A percentile compares a stretch with the other conserved stretches of the same genome.
phyloP scores from a whole-genome alignment of 768 basidiomycete genomes.

The Phanerochaete carnosa region DNA sequence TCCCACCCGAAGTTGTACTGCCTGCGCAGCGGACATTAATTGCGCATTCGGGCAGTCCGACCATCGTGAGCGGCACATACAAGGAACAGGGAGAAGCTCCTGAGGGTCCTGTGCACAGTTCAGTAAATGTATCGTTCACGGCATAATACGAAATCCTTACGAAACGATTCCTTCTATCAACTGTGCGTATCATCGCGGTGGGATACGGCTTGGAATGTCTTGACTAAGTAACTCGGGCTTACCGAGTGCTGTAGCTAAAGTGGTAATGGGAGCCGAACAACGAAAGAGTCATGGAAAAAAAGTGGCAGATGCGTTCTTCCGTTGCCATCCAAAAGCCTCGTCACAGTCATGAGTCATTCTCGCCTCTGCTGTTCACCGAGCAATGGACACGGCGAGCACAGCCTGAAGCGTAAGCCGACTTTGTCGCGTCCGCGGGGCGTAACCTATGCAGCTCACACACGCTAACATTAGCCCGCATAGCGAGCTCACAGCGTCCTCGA shows the following conservation, averaged over 20 bases:
- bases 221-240: background rate
- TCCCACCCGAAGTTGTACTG: background rate
- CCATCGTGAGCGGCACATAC: background rate
- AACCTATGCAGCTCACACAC: background rate
- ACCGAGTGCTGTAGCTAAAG: background rate
- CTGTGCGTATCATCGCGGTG: background rate
- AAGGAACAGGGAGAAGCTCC: background rate
- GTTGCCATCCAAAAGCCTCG: too few species aligned
- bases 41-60: background rate
- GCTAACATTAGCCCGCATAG: background rate
- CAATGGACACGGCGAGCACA: background rate
- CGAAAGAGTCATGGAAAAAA: too few species aligned
- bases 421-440: background rate
- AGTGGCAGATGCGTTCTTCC: too few species aligned
- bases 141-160: conserved; percentile 3
- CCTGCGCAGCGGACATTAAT: background rate
- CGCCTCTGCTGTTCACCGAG: background rate
- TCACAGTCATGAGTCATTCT: background rate
- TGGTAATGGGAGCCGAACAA: background rate
- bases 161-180: background rate
- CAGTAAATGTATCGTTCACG: background rate
- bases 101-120: background rate
- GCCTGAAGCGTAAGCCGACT: background rate
- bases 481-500: background rate
- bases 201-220: background rate